Conservation (phyloP, 2,329 filamentous ascomycete genomes). For the Xenoacremonium recifei region DNA sequence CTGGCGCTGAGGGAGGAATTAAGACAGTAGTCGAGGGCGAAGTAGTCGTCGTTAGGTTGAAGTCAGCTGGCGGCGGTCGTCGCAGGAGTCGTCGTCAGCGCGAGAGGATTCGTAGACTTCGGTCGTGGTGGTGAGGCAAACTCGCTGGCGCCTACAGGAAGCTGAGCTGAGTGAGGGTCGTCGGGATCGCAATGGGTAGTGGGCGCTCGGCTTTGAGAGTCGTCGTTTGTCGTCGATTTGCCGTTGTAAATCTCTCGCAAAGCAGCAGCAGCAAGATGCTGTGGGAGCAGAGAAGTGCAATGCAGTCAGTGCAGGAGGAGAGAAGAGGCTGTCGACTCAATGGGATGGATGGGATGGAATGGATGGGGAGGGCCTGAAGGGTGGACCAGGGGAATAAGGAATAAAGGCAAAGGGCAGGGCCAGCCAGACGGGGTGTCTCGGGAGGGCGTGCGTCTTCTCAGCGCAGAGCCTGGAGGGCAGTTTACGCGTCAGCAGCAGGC, state of each 20-base stretch:
- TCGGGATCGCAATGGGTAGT: too few relatives aligned
- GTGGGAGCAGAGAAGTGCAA: too few relatives aligned
- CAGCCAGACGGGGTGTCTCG: constrained; percentile 27
- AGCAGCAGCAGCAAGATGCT: too few relatives aligned
- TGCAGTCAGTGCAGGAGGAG: not conserved
- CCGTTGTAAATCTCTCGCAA: too few relatives aligned
- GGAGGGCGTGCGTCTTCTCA: constrained; percentile 28
- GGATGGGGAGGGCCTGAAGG: constrained; percentile 20
- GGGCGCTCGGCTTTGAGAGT: too few relatives aligned
- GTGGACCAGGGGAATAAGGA: constrained; percentile 34
- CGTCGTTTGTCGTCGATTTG: too few relatives aligned
- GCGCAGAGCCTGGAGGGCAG: constrained; percentile 29
- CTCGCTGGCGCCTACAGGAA: constrained; percentile 21
- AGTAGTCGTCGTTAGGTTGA: not conserved
- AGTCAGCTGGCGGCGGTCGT: not conserved
- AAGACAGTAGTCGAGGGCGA: too few relatives aligned
- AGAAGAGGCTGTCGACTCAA: too few relatives aligned
- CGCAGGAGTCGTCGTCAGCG: constrained; percentile 2
- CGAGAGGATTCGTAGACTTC: constrained; percentile 21
- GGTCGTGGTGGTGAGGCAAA: too few relatives aligned
- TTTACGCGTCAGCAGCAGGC: constrained; percentile 38
- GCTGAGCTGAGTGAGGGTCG: too few relatives aligned
- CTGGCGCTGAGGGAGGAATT: not conserved
- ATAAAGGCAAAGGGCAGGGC: not conserved
- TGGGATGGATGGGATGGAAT: not conserved